Conservation (phyloP, 225 moss, liverwort and hornwort genomes). For the Straminergon stramineum region DNA sequence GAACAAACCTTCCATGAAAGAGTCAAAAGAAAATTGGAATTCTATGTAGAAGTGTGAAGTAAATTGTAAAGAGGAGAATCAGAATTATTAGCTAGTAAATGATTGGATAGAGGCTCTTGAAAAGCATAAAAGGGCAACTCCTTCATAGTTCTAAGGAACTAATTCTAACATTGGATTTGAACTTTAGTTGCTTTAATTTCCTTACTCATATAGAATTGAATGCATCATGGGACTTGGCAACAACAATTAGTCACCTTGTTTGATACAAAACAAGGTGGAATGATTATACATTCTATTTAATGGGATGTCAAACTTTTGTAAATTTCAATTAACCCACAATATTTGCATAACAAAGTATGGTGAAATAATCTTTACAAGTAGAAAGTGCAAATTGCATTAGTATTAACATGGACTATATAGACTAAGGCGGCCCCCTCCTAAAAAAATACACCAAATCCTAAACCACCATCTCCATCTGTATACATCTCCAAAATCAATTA, state of each 20-base stretch:
- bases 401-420: fast-evolving
- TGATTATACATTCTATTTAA: not conserved
- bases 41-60: not conserved
- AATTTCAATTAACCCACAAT: not conserved
- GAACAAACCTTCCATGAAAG: not conserved
- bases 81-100: not conserved
- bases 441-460: no score
- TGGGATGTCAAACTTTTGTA: not conserved
- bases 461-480: no score
- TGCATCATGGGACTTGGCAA: not conserved
- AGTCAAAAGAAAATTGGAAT: fast-evolving
- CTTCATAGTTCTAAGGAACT: not conserved
- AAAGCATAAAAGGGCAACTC: not conserved
- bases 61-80: not conserved
- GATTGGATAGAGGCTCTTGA: not conserved
- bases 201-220: fast-evolving
- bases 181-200: not conserved
- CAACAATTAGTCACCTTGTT: not conserved
- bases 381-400: fast-evolving
- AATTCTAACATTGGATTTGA: not conserved
- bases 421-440: not conserved
- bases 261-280: not conserved
- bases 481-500: no score
- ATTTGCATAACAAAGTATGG: not conserved
- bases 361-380: not conserved